These are phyloP conservation scores for Whalleya microplaca DNA, from an alignment of 2,329 filamentous ascomycete genomes.

Conservation along the genomic window DNA sequence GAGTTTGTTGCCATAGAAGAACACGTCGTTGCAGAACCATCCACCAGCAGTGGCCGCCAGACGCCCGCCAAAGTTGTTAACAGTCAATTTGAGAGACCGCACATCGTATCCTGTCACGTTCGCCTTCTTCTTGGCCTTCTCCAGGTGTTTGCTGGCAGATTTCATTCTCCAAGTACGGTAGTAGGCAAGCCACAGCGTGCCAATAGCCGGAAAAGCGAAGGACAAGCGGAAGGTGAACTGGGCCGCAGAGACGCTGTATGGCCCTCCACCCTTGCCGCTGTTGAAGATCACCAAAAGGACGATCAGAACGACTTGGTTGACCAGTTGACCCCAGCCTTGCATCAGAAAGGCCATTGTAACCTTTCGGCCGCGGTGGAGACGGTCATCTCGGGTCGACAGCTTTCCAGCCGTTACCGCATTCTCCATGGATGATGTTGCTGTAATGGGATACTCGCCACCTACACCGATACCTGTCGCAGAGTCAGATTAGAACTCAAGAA, in stretches of 20 bases:
- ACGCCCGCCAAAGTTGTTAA: conserved; percentile 83
- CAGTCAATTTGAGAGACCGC: conserved; percentile 77
- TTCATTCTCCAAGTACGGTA: conserved; percentile 96
- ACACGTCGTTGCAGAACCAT: conserved; percentile 97
- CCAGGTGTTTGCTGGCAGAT: conserved; percentile 80
- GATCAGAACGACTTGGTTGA: conserved; percentile 91
- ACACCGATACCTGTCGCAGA: conserved; percentile 54
- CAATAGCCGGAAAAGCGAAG: conserved; percentile 87
- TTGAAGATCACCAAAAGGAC: conserved; percentile 87
- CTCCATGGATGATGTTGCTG: conserved; percentile 93
- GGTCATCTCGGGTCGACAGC: conserved; percentile 87
- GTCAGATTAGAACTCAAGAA: conserved; percentile 17
- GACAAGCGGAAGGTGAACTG: conserved; percentile 93
- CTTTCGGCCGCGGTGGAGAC: conserved; percentile 92
- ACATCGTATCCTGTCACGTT: conserved; percentile 92
- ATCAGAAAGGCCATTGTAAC: conserved; percentile 96
- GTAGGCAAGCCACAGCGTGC: conserved; percentile 93
- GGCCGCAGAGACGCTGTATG: conserved; percentile 75
- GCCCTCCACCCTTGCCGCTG: conserved; percentile 72
- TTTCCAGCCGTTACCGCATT: conserved; percentile 84
- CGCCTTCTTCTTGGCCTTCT: conserved; percentile 80
- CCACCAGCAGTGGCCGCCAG: conserved; percentile 82
- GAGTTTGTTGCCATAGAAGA: conserved; percentile 99
- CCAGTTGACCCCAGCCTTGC: conserved; percentile 97
- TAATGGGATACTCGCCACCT: conserved; percentile 95